Percentiles rank a stretch among this genome's conserved stretches.
Conservation (phyloP, 2,329 filamentous ascomycete species). For the Penicillium aurantiogriseum region DNA sequence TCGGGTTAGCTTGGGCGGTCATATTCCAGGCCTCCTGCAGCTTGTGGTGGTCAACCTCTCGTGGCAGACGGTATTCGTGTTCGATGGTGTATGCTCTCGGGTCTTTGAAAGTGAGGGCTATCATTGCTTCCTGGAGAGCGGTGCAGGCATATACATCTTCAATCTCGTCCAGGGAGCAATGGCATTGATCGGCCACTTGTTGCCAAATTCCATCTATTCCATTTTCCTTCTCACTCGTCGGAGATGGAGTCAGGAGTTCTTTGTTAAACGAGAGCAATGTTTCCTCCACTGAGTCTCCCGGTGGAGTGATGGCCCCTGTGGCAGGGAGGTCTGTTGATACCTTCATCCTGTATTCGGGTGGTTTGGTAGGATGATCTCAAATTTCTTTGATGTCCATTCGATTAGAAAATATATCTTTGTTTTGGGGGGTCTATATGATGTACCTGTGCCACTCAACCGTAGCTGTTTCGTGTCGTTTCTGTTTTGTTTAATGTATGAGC, state of each 20-base stretch:
- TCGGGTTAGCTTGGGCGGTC: constrained; percentile 13
- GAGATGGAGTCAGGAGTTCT: not conserved
- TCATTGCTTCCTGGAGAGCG: constrained; percentile 16
- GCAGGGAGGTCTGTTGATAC: not conserved
- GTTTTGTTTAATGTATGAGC: not conserved
- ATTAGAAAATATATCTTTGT: not conserved
- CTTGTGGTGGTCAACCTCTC: not conserved
- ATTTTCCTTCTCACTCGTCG: not conserved
- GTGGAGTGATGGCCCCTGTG: not conserved
- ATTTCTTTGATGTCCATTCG: not conserved
- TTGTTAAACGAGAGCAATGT: not conserved
- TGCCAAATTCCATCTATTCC: not conserved
- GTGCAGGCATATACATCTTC: constrained; percentile 16
- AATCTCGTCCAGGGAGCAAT: constrained; percentile 4
- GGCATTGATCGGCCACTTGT: constrained; percentile 1
- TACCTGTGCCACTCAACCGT: not conserved
- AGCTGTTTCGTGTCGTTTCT: not conserved
- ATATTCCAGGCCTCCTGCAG: not conserved
- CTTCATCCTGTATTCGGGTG: not conserved
- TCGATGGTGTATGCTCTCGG: constrained; percentile 13
- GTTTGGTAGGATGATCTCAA: too few relatives aligned
- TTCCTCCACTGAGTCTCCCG: not conserved
- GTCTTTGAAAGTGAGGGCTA: constrained; percentile 11
- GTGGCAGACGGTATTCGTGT: constrained; percentile 10
- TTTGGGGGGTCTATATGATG: not conserved